Base-by-base conservation (phyloP, 2,329 filamentous ascomycete species). In the Colletotrichum noveboracense region DNA sequence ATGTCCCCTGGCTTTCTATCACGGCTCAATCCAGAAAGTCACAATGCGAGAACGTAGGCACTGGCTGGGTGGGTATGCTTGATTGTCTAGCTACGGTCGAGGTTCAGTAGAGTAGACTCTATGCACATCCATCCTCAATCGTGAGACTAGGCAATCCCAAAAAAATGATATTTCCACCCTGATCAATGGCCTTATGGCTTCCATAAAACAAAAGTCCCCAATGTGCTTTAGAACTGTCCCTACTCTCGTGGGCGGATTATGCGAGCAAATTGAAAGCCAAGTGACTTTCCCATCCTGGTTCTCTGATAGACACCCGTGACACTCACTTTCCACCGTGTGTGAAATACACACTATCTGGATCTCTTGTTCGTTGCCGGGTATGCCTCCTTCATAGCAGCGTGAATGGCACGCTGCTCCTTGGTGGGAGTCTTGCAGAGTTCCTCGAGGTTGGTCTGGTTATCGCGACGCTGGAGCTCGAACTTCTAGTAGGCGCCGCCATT, bases 361-460 rank as follows among this genome's bases (percentile, higher is more conserved):
- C 7, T 13, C 52, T 18, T 21, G 21, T 58, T 58, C 16, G 0
- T 18, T 8, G 26, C 26, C 3, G 43, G 26, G 24, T 58, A 58
- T 4, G 14, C 55, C 1, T 2, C 1, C 55, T 58, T 0, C 13
- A 56, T 16, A 14, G 21, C 7, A 5, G 21, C 52, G 13, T 56
- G 52, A 0, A 58, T 58, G 21, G 7, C 26, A 18, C 55, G 8
- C 24, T 58, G 55, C 55, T 58, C 24, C 9, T 58, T 24, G 55
- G 7, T 28, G 16, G 55, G 55, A 21, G 3, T 28, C 5, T 6
- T 2, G 7, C n/a, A 0, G 55, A 58, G 55, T 6, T 16, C 8
- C 13, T 24, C 13, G 21, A 24, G 26, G 21, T 0, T 7, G 0
- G 1, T 16, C 24, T 58, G 55, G 24, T 10, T 3, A 1, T 0